These are phyloP conservation scores for Wickerhamomyces mucosus DNA, from an alignment of 805 yeast genomes.

Conservation along the genomic window DNA sequence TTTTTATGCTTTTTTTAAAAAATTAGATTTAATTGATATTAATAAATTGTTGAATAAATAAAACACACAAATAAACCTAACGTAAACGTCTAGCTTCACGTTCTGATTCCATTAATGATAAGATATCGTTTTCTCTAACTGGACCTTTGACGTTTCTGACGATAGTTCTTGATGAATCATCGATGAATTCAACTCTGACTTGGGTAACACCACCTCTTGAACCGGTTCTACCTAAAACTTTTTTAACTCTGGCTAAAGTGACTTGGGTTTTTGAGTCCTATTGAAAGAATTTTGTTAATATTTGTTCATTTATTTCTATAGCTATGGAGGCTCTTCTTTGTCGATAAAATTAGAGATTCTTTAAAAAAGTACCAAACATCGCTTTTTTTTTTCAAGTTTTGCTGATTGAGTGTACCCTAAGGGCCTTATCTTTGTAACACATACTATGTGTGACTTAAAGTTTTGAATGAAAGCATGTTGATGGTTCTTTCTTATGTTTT, in stretches of 20 bases:
- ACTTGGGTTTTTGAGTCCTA: slow-evolving; percentile 44
- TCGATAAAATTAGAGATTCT: too few relatives aligned
- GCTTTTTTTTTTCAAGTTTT: too few relatives aligned
- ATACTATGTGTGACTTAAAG: too few relatives aligned
- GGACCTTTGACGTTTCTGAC: slow-evolving; percentile 98
- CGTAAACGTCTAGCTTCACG: slow-evolving; percentile 98
- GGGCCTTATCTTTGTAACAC: too few relatives aligned
- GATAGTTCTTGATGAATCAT: slow-evolving; percentile 89
- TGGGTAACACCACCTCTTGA: slow-evolving; percentile 99
- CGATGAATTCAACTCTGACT: slow-evolving; percentile 95
- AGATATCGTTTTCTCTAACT: slow-evolving; percentile 96
- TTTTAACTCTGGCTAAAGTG: slow-evolving; percentile 98
- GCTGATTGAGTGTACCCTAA: too few relatives aligned
- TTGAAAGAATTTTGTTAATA: slow-evolving; percentile 1
- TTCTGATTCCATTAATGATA: slow-evolving; percentile 99
- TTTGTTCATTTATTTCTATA: neutral
- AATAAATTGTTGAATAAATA: neutral
- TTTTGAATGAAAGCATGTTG: too few relatives aligned
- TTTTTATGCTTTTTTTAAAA: neutral
- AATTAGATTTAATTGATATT: neutral
- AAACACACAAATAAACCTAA: slow-evolving; percentile 31
- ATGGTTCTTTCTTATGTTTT: too few relatives aligned
- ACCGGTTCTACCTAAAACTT: slow-evolving; percentile 99
- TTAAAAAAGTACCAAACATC: too few relatives aligned
- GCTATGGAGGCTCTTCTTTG: neutral